These are phyloP conservation scores for Cladosporium sp. DNA, from an alignment of 2,329 filamentous ascomycete species.

Conservation along the genomic window DNA sequence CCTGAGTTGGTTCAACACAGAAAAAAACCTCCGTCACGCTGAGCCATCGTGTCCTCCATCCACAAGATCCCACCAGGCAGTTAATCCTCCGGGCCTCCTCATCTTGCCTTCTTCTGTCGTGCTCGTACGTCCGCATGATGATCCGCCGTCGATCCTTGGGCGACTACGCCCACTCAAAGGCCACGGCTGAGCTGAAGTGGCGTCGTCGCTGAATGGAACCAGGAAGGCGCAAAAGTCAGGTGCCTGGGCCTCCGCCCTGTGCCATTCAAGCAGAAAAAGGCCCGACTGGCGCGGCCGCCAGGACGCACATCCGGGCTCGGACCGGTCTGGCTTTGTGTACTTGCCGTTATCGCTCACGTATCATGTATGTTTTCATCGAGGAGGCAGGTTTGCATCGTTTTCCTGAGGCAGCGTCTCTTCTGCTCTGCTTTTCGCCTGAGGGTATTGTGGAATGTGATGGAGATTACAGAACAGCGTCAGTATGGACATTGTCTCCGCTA, in stretches of 20 bases:
- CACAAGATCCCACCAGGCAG: not conserved
- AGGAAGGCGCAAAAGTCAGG: conserved; percentile 7
- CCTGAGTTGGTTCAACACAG: conserved; percentile 7
- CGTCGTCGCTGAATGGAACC: not conserved
- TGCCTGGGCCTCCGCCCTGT: conserved; percentile 9
- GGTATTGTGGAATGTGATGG: no score
- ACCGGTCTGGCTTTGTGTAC: not conserved
- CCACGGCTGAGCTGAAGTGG: conserved; percentile 10
- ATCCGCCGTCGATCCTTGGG: not conserved
- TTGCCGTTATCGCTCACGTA: no score
- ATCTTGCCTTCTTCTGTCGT: not conserved
- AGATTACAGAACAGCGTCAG: no score
- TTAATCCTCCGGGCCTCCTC: not conserved
- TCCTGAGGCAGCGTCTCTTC: no score
- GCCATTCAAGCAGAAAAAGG: conserved; percentile 1
- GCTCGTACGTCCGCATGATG: conserved; percentile 5
- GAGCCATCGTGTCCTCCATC: not conserved
- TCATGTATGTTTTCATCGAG: no score
- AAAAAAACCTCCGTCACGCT: conserved; percentile 9
- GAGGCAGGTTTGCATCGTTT: no score
- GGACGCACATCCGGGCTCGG: not conserved
- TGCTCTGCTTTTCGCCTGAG: no score
- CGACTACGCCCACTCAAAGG: not conserved
- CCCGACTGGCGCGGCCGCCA: conserved; percentile 4
- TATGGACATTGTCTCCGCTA: no score